Percentiles rank a stretch among this genome's conserved stretches.
phyloP scores from a whole-genome alignment of 305 asterid genomes.

The Rubia tinctorum region DNA sequence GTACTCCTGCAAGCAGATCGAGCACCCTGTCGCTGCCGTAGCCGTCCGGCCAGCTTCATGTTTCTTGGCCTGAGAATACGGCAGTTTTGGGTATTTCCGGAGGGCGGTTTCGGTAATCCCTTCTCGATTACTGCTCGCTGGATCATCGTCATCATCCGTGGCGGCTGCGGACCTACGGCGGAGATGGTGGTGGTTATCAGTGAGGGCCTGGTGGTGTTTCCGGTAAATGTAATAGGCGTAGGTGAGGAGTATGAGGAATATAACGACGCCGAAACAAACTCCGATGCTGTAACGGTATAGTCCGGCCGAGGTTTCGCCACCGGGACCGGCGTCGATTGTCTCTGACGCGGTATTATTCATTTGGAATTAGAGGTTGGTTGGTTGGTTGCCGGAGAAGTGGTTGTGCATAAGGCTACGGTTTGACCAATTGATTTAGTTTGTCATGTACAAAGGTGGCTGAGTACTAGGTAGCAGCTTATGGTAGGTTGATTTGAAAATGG shows the following conservation, averaged over 20 bases:
- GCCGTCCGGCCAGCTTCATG: neutral
- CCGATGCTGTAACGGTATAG: constrained; percentile 34
- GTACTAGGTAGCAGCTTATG: neutral
- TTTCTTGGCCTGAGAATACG: constrained; percentile 10
- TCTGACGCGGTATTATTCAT: constrained; percentile 13
- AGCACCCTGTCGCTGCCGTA: constrained; percentile 25
- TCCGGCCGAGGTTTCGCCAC: constrained; percentile 7
- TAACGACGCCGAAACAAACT: constrained; percentile 30
- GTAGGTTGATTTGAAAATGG: neutral
- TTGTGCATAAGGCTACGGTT: neutral
- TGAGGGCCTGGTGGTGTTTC: neutral
- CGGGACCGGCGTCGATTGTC: constrained; percentile 1
- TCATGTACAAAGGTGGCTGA: neutral
- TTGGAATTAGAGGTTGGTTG: neutral
- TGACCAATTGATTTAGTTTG: neutral
- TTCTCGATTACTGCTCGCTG: neutral
- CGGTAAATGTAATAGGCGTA: constrained; percentile 32
- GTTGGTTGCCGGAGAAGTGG: neutral
- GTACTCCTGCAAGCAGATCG: constrained; percentile 44
- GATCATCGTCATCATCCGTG: neutral
- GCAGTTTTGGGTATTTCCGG: constrained; percentile 5
- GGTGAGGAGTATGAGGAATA: constrained; percentile 28
- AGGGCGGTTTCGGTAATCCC: constrained; percentile 7
- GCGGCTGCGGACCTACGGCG: neutral
- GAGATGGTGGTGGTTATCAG: neutral